These are phyloP conservation scores for Fusarium veterinarium DNA, from an alignment of 2,329 filamentous ascomycete genomes.

Conservation along the genomic window DNA sequence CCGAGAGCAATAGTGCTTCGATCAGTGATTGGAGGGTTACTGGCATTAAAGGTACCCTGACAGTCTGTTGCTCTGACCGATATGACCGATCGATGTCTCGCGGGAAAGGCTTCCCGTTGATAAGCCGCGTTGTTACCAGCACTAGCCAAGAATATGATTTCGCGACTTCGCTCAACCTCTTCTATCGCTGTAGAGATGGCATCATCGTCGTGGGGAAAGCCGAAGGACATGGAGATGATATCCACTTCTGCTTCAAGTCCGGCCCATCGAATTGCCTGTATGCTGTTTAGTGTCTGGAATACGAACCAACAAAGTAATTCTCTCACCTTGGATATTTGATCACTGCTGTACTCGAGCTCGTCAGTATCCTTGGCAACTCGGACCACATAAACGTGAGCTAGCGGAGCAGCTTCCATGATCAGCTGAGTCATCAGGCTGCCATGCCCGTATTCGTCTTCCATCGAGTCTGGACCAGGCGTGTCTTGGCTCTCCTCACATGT, in stretches of 20 bases:
- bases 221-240: background rate
- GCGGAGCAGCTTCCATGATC: background rate
- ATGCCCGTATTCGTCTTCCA: background rate
- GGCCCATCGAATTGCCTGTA: rapidly evolving
- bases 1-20: rapidly evolving
- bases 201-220: rapidly evolving
- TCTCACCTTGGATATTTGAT: background rate
- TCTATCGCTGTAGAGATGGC: background rate
- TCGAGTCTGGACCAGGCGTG: rapidly evolving
- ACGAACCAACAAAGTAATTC: rapidly evolving
- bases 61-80: background rate
- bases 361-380: background rate
- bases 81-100: background rate
- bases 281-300: background rate
- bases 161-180: rapidly evolving
- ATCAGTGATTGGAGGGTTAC: rapidly evolving
- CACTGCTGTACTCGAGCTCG: rapidly evolving
- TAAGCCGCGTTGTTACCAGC: background rate
- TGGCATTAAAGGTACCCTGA: rapidly evolving
- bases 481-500: rapidly evolving
- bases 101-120: background rate
- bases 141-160: background rate
- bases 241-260: rapidly evolving
- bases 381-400: background rate
- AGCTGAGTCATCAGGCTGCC: background rate